Base-by-base conservation (phyloP, 1,139 yeast species). In the Scheffersomyces cryptocercus region DNA sequence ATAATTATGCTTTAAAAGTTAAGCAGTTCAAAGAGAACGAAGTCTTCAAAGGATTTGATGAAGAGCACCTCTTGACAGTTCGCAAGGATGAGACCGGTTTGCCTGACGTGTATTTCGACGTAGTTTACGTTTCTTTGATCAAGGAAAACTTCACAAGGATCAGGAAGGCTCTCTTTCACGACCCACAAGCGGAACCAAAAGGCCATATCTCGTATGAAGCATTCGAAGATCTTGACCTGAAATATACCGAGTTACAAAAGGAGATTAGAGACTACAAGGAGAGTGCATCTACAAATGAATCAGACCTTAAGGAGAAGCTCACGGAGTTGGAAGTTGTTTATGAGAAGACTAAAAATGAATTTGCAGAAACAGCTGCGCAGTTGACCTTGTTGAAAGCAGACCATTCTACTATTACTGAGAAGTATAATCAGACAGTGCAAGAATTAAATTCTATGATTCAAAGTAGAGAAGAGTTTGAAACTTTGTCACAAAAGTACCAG, bases 71-170 rank as follows among this genome's bases (percentile, higher is more conserved):
- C 40, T 56, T 46, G 32, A 58, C 33, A 47, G 51, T 38, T 47
- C 61, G 39, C 10, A 77, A 79, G 48, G 96, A 89, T 58, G 84
- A 81, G 3, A 83, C 96, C 1, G 99, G 99, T 1, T 72, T 91
- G 33, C 99, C 98, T 0, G 81, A 82, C 45, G 88, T 91, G 1
- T 89, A 78, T 53, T 85, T 93, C 56, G 86, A 84, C 50, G 58
- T 77, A 0, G 67, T 74, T 3, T 89, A 88, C 57, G 84, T 88
- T 3, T 70, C 70, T 4, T 66, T 89, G 43, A 67, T 93, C 40
- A 85, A 82, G 51, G 95, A 85, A 7, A 87, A 88, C 55, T 81
- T 78, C 51, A 67, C 79, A 13, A 73, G 97, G 43, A 81, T 93
- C 31, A 79, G 78, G 47, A 77, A 84, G 40, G 84, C 96, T 0